phyloP scores from a whole-genome alignment of 805 yeast species.

The Scheffersomyces coipomensis region DNA sequence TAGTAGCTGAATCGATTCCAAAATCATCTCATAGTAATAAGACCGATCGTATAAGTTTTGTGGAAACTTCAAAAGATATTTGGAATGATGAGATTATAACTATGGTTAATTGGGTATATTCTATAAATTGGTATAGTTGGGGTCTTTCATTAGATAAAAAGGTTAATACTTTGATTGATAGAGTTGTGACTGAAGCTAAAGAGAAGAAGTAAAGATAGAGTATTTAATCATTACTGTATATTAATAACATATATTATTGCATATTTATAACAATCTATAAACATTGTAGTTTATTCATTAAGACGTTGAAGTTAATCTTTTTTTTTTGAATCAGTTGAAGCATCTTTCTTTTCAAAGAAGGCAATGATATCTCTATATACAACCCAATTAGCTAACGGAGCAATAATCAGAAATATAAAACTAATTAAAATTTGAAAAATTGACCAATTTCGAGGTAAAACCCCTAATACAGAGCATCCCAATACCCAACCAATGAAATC shows the following conservation, averaged over 20 bases:
- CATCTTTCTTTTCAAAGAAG: conserved; percentile 39
- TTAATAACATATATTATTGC: background rate
- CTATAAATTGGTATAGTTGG: conserved; percentile 47
- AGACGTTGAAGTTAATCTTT: conserved; percentile 1
- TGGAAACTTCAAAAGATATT: conserved; percentile 68
- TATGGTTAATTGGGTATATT: conserved; percentile 63
- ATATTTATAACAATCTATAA: background rate
- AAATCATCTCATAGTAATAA: conserved; percentile 25
- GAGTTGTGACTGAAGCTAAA: conserved; percentile 10
- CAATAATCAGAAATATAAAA: conserved; percentile 33
- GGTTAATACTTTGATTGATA: conserved; percentile 26
- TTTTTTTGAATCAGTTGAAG: background rate
- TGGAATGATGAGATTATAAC: conserved; percentile 76
- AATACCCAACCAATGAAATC: conserved; percentile 85
- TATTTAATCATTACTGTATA: conserved; percentile 2
- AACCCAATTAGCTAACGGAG: conserved; percentile 56
- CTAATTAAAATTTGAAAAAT: conserved; percentile 41
- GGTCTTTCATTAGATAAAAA: conserved; percentile 35
- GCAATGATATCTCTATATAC: conserved; percentile 51
- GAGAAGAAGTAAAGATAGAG: conserved; percentile 9
- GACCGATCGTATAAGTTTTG: conserved; percentile 36
- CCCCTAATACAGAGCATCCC: conserved; percentile 64
- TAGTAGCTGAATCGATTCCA: conserved; percentile 43
- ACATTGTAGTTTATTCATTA: background rate
- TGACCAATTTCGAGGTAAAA: conserved; percentile 63